Base-by-base conservation (phyloP, 192 early-diverging fungal species). In the Rhizoclosmatium sp. region DNA sequence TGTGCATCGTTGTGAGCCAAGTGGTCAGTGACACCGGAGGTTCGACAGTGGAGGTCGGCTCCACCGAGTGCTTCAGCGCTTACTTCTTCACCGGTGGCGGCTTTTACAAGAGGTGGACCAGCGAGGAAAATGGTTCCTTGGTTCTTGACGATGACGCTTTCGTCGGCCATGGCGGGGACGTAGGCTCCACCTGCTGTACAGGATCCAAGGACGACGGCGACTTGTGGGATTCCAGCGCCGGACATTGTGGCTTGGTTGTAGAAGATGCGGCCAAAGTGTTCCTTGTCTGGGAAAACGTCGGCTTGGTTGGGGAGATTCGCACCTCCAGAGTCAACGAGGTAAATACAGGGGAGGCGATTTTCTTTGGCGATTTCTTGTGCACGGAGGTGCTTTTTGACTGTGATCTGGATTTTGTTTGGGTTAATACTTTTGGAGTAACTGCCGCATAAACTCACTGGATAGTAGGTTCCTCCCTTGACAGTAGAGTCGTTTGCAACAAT, bases 381-480 rank as follows among this genome's bases (percentile, higher is more conserved):
- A 23, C 97, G 91, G 76, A 99, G 84, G 82, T 99, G 97, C 89
- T 99, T 99, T 87, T 97, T 97, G 62, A 98, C 97, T 74, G 86
- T 88, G 40, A 81, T 84, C 76, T 81, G 41, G 2, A 46, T 58
- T 46, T 39, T 47, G 21, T 39, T 75, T 54, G 51, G 31, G 31
- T 31, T 31, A 31, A 31, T 31, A 31, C 31, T 31, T 31, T 12
- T 54, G 51, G 51, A 54, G 5, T 12, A 54, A 54, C 51, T 51
- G 74, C 19, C 46, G 31, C 45, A n/a, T 23, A 41, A 47, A 19
- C 76, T 31, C 66, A 92, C 91, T 71, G 97, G 97, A 78, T 95
- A 99, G 86, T 99, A 99, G 58, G 95, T 93, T 69, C 97, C 97
- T 80, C 97, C 97, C 87, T 99, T 99, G 69, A 99, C 97, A 1